Base-by-base conservation (phyloP, 2,329 filamentous ascomycete species). In the Monosporascus sp. region DNA sequence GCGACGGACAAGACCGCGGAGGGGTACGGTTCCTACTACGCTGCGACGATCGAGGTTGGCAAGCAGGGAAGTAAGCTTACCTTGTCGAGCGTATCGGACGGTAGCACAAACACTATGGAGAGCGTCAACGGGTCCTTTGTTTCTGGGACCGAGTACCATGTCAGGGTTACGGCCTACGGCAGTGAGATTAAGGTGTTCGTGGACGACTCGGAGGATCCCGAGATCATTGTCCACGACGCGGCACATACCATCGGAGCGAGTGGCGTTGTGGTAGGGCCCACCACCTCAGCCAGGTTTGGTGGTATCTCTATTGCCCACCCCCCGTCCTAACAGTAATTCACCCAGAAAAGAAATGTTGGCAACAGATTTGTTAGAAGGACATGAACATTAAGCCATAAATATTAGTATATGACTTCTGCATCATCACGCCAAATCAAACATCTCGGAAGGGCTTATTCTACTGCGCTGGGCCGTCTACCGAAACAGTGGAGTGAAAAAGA, bases 21-120 rank as follows among this genome's bases (percentile, higher is more conserved):
- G 3, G 54, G 56, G 31, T 45, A 56, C 5, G 64, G 65, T 0
- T 67, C 69, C 26, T 73, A 72, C 46, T 66, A 69, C 38, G 61
- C 61, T 0, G 65, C 64, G 7, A 53, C 49, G 16, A 57, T 68
- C 7, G 40, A 61, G 1, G 55, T 72, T 3, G 62, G 65, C 20
- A 63, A 57, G 48, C 46, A 62, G 40, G 54, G 51, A 1, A 61
- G 61, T 36, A 47, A 19, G 49, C 48, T 49, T 22, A 19, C 48
- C 19, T 19, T 34, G 11, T 59, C 57, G 50, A 59, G 56, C 1
- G 27, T 55, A n/a, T 31, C 67, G 24, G 48, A 50, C 0, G 49
- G 56, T 14, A 50, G 38, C 0, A 22, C 49, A 1, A n/a, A 41
- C 1, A 49, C 68, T 2, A 5, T 45, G 16, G 20, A 27, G 22